Evolutionary conservation across 2,329 filamentous ascomycete species (phyloP), one percentile per base, ranked within the genome.

Genomic region (Aspergillus melleus): DNA sequence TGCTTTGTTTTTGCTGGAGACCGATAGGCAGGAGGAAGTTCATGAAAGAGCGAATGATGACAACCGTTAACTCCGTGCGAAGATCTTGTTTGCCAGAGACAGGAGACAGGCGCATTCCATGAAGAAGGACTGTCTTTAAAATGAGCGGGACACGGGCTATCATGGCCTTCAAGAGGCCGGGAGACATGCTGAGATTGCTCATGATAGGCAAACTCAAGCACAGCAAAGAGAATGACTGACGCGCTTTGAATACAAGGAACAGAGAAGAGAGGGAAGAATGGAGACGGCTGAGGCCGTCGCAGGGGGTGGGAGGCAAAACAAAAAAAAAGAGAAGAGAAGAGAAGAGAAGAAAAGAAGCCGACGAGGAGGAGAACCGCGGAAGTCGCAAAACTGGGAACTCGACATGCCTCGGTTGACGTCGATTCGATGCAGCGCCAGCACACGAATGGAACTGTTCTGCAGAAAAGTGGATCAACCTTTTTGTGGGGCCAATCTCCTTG

Each of bases 1-100:
- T 77, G 1, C 85, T 84, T n/a, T 85, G 67, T 47, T 77, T 79
- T 75, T 97, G 94, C 6, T 84, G 77, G 61, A 86, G 83, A 0
- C 83, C 79, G 24, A 96, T 76, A 26, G 86, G 80, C 16, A 76
- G 77, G 2, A 76, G 74, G 3, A 79, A 76, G 14, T 74, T 72
- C 54, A 91, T 73, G 57, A 92, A 80, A 0, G 84, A 84, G 20
- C 91, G 88, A n/a, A 96, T 74, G 16, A 95, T 78, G 26, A 86
- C 84, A 58, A 96, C 82, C 1, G 84, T 87, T 57, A 97, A 71
- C 58, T 90, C 89, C 14, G 89, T 94, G 54, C 84, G 84, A 4
- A 96, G 78, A 72, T 96, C 90, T 77, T 94, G 88, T 79, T 95
- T 91, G 51, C 86, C 85, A 4, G 89, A 86, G 8, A 87, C 87